Conservation (phyloP, 1,284 basidiomycete genomes). For the Grifola frondosa region DNA sequence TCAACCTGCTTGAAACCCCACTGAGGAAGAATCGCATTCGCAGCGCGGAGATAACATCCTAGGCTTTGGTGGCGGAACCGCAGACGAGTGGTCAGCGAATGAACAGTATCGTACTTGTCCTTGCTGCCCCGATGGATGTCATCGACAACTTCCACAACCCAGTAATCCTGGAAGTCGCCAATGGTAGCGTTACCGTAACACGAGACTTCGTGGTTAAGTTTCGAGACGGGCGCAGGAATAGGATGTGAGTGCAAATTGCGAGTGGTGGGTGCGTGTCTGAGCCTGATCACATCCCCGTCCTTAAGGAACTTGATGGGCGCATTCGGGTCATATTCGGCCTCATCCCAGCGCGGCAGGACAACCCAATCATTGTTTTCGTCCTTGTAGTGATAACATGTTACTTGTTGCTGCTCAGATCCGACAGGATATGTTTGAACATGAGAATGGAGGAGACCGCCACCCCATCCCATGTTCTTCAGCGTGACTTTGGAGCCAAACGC, state of each 20-base stretch:
- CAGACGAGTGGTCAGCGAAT: slow-evolving; percentile 88
- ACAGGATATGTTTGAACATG: slow-evolving; percentile 93
- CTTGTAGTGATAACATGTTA: slow-evolving; percentile 99
- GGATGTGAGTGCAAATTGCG: slow-evolving; percentile 94
- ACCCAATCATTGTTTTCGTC: slow-evolving; percentile 96
- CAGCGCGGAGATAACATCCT: slow-evolving; percentile 90
- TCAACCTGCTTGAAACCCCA: slow-evolving; percentile 99
- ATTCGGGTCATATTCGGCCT: slow-evolving; percentile 62
- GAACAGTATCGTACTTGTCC: slow-evolving; percentile 67
- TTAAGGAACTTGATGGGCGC: slow-evolving; percentile 71
- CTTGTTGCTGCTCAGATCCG: slow-evolving; percentile 94
- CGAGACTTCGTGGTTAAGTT: slow-evolving; percentile 89
- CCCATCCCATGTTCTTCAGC: slow-evolving; percentile 97
- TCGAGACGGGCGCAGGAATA: slow-evolving; percentile 86
- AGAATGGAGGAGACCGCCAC: slow-evolving; percentile 94
- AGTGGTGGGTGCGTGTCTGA: slow-evolving; percentile 80
- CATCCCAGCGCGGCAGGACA: slow-evolving; percentile 81
- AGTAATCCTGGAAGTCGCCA: slow-evolving; percentile 89
- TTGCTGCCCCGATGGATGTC: slow-evolving; percentile 72
- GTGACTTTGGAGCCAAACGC: slow-evolving; percentile 91
- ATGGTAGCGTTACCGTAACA: slow-evolving; percentile 88
- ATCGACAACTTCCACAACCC: slow-evolving; percentile 94
- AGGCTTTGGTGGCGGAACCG: slow-evolving; percentile 78
- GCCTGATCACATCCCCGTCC: slow-evolving; percentile 79
- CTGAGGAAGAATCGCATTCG: slow-evolving; percentile 88